These are phyloP conservation scores for Termitomyces titanicus DNA, from an alignment of 768 basidiomycete species.

Conservation along the genomic window DNA sequence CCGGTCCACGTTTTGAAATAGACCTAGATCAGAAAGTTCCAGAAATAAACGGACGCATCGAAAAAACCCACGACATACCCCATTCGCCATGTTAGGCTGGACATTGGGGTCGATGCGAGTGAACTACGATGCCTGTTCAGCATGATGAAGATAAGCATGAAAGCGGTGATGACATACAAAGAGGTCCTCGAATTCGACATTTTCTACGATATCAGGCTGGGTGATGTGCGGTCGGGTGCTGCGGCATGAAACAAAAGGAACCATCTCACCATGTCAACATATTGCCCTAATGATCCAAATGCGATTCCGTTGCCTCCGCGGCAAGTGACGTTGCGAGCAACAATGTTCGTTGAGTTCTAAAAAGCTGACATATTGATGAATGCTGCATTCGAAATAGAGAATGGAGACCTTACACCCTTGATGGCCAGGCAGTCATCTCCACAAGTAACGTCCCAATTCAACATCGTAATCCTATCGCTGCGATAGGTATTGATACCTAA, in stretches of 20 bases:
- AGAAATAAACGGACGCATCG: background rate
- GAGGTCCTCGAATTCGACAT: constrained; percentile 47
- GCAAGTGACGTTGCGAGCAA: constrained; percentile 46
- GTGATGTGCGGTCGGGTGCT: background rate
- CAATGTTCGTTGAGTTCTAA: constrained; percentile 51
- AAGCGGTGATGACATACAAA: constrained; percentile 24
- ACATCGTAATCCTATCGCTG: constrained; percentile 41
- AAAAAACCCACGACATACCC: constrained; percentile 29
- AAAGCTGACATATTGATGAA: background rate
- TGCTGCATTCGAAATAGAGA: background rate
- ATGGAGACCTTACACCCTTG: constrained; percentile 42
- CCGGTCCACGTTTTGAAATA: constrained; percentile 59
- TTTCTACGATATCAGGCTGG: constrained; percentile 51
- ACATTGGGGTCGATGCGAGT: constrained; percentile 42
- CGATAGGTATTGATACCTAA: constrained; percentile 54
- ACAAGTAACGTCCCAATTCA: constrained; percentile 60
- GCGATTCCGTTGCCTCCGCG: constrained; percentile 60
- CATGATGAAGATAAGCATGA: background rate
- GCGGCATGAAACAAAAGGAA: background rate
- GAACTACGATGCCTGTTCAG: constrained; percentile 26
- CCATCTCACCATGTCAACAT: constrained; percentile 40
- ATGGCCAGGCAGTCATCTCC: constrained; percentile 65
- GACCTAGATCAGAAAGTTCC: constrained; percentile 29
- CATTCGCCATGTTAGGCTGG: constrained; percentile 55
- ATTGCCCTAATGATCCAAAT: constrained; percentile 58